A percentile compares a stretch with the other conserved stretches of the same genome.
phyloP scores from a whole-genome alignment of 2,329 filamentous ascomycete species.

The Ophioceras dolichostomum region DNA sequence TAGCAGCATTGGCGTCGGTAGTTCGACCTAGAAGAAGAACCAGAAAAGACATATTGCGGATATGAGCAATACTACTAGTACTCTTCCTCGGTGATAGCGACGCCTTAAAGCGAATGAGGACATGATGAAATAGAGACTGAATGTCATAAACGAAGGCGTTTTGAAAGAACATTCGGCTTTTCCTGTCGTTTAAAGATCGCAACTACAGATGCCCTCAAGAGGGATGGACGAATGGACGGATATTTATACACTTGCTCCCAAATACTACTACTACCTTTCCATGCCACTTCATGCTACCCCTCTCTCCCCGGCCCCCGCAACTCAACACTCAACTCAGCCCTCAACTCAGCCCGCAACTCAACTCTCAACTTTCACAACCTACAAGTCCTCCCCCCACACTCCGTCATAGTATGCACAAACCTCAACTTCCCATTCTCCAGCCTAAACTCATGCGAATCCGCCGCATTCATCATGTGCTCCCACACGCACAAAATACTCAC shows the following conservation, averaged over 20 bases:
- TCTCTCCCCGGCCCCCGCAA: no score
- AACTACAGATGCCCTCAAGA: background rate
- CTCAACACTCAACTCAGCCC: no score
- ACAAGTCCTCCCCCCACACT: conserved; percentile 5
- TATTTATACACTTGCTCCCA: no score
- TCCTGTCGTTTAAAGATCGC: background rate
- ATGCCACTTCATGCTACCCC: no score
- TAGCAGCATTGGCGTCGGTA: no score
- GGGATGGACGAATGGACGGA: no score
- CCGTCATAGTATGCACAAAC: conserved; percentile 8
- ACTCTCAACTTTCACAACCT: conserved; percentile 1
- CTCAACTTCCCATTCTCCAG: conserved; percentile 6
- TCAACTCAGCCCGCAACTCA: background rate
- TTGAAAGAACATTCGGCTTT: no score
- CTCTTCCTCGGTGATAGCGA: background rate
- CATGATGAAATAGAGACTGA: background rate
- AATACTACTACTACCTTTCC: no score
- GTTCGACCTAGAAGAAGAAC: no score
- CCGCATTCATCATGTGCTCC: conserved; percentile 6
- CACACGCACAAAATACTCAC: conserved; percentile 12
- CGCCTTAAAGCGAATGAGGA: background rate
- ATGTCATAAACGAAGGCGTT: no score
- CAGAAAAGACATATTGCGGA: background rate
- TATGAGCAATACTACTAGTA: background rate
- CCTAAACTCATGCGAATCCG: conserved; percentile 7